A percentile compares a stretch with the other conserved stretches of the same genome.
Conservation (phyloP, 495 filamentous ascomycete species). For the Elaphomyces granulatus region DNA sequence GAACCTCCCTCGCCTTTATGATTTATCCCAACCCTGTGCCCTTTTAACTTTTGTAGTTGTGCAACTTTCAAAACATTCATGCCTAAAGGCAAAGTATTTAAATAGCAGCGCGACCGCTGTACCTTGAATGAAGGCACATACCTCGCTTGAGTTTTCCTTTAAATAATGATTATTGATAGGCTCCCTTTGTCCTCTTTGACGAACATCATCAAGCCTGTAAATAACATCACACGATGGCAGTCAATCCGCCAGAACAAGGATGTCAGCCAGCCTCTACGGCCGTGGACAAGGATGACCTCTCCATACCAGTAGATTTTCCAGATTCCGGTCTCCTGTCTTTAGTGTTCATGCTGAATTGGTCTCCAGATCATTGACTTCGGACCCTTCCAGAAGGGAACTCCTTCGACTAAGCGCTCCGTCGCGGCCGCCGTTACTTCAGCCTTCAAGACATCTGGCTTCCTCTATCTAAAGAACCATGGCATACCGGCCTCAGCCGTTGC, state of each 20-base stretch:
- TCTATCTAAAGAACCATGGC: conserved; percentile 71
- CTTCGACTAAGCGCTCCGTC: conserved; percentile 45
- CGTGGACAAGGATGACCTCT: conserved; percentile 49
- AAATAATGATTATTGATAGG: too few relatives aligned
- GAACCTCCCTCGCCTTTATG: too few relatives aligned
- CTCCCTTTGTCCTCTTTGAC: too few relatives aligned
- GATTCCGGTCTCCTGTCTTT: neutral
- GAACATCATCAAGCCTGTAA: too few relatives aligned
- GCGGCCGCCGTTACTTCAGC: conserved; percentile 60
- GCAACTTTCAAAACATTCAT: too few relatives aligned
- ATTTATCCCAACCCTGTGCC: too few relatives aligned
- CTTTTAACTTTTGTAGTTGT: too few relatives aligned
- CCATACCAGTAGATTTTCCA: conserved; percentile 46
- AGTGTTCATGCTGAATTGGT: neutral
- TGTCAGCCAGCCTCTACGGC: conserved; percentile 26
- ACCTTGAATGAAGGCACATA: too few relatives aligned
- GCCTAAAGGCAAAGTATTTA: too few relatives aligned
- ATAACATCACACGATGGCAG: neutral
- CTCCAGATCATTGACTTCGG: conserved; percentile 73
- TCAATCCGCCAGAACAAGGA: neutral
- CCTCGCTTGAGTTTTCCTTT: too few relatives aligned
- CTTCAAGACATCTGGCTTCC: conserved; percentile 77
- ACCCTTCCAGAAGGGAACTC: conserved; percentile 51
- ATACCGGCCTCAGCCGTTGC: conserved; percentile 47
- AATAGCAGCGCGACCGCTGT: too few relatives aligned